Conservation (phyloP, 176 grass and related monocot genomes). For the Ensete glaucum region DNA sequence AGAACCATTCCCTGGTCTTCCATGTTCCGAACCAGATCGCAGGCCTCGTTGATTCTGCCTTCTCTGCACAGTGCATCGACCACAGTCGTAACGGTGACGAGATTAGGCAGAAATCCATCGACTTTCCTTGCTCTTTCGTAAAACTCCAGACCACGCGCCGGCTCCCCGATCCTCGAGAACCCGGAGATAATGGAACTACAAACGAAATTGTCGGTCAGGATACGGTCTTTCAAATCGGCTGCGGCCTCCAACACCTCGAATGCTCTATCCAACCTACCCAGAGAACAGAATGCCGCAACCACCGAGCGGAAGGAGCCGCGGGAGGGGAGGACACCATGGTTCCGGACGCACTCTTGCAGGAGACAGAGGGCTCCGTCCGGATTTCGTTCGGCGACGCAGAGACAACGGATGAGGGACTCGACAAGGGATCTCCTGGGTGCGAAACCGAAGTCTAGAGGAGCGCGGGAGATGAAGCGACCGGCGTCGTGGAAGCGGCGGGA, state of each 20-base stretch:
- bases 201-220: conserved; percentile 37
- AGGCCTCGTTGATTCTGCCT: conserved; percentile 34
- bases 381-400: conserved; percentile 28
- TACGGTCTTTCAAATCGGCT: conserved; percentile 22
- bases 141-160: conserved; percentile 34
- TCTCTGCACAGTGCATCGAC: conserved; percentile 37
- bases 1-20: conserved; percentile 26
- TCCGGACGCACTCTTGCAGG: conserved; percentile 27
- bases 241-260: conserved; percentile 59
- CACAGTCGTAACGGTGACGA: conserved; percentile 44
- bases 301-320: conserved; percentile 25
- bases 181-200: conserved; percentile 60
- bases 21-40: conserved; percentile 39
- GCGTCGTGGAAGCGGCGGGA: conserved; percentile 20
- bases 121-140: conserved; percentile 31
- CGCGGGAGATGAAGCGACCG: conserved; percentile 15
- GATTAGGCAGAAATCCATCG: conserved; percentile 34
- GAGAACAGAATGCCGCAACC: conserved; percentile 23
- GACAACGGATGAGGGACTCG: conserved; percentile 39
- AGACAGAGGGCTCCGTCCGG: conserved; percentile 33
- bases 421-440: conserved; percentile 25
- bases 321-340: conserved; percentile 21
- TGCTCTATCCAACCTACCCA: conserved; percentile 37
- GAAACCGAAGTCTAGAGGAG: conserved; percentile 12
- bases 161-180: conserved; percentile 34